Evolutionary conservation across 805 yeast genomes (phyloP).

Genomic region (Tetrapisispora phaffii): DNA sequence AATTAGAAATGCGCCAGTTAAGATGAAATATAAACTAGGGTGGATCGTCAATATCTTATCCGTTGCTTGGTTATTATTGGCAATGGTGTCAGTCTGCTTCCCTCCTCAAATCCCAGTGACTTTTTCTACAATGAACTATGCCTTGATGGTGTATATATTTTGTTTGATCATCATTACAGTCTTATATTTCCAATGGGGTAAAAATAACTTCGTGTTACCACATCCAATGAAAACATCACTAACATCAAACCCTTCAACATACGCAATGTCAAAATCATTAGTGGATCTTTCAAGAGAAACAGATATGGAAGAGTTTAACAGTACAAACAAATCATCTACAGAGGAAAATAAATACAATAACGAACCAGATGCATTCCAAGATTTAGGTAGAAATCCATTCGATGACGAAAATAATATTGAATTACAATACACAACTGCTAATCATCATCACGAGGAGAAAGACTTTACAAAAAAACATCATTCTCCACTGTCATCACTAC

Average conservation of each 20-base stretch:
- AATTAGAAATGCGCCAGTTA: conserved; percentile 58
- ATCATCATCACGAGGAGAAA: not conserved
- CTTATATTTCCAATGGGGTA: conserved; percentile 53
- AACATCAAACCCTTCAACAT: not conserved
- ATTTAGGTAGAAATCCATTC: not conserved
- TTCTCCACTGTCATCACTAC: not conserved
- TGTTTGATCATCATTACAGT: conserved; percentile 41
- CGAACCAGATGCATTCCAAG: not conserved
- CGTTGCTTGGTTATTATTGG: conserved; percentile 48
- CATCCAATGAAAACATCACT: conserved; percentile 23
- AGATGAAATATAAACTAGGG: conserved; percentile 49
- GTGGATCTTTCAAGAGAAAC: not conserved
- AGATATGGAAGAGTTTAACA: not conserved
- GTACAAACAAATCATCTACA: not conserved
- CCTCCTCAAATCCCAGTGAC: conserved; percentile 57
- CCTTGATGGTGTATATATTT: conserved; percentile 48
- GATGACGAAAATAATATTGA: not conserved
- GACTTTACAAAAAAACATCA: not conserved
- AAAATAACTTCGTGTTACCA: conserved; percentile 54
- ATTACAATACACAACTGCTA: not conserved
- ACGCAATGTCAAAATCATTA: not conserved
- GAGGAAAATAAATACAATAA: not conserved
- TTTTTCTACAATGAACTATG: conserved; percentile 36
- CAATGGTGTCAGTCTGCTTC: conserved; percentile 53
- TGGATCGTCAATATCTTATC: conserved; percentile 53